Percentiles rank a stretch among this genome's conserved stretches.
phyloP scores from a whole-genome alignment of 257 asterid genomes.

The Capsicum baccatum region DNA sequence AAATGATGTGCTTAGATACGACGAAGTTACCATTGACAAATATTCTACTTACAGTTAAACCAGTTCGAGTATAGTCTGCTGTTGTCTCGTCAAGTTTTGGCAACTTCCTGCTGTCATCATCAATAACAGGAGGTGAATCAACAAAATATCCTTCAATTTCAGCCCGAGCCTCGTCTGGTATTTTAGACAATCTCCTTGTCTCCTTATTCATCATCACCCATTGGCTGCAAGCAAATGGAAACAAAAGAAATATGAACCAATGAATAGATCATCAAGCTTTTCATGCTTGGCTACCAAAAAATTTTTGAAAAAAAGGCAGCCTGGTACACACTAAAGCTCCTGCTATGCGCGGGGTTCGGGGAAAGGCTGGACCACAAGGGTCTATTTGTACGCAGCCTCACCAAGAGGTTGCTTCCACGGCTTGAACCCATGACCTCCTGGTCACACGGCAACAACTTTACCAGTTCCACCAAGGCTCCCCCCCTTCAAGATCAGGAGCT shows the following conservation, averaged over 20 bases:
- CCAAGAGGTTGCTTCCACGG: no score
- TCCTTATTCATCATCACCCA: slow-evolving; percentile 99
- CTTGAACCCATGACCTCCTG: no score
- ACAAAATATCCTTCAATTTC: slow-evolving; percentile 81
- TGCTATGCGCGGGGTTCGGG: no score
- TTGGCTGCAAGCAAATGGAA: slow-evolving; percentile 49
- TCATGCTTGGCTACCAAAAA: neutral
- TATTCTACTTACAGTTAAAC: slow-evolving; percentile 78
- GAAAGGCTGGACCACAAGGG: no score
- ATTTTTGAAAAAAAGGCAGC: no score
- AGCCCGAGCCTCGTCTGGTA: slow-evolving; percentile 90
- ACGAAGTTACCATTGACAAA: slow-evolving; percentile 10
- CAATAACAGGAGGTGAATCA: slow-evolving; percentile 86
- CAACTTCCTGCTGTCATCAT: slow-evolving; percentile 75
- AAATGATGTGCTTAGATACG: neutral
- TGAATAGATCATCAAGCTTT: slow-evolving; percentile 6
- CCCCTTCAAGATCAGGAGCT: neutral
- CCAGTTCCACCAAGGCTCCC: no score
- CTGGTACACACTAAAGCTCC: no score
- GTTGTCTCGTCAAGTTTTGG: slow-evolving; percentile 82
- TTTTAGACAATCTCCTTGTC: slow-evolving; percentile 87
- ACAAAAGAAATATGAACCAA: slow-evolving; percentile 14
- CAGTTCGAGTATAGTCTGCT: slow-evolving; percentile 68
- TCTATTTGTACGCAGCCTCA: no score
- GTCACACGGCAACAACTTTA: no score